Evolutionary conservation across 305 asterid genomes (phyloP), one percentile per base, ranked within the genome.

Genomic region (Fraxinus platypoda): DNA sequence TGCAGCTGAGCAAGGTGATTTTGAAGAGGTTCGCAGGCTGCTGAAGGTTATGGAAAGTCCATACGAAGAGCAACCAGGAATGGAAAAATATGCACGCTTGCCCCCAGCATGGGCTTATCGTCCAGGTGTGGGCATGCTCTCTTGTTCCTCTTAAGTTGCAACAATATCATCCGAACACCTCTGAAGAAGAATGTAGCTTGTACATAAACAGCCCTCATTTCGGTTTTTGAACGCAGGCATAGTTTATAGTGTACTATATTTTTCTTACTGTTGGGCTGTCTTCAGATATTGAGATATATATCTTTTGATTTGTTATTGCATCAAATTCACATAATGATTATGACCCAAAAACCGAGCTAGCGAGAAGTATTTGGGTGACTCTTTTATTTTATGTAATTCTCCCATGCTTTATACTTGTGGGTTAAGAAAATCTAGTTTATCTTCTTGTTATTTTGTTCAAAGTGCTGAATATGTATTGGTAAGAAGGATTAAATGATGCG

Each of bases 101-200:
- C 98, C 99, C 75, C 98, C 99, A 0, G 99, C 98, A 11, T 96
- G 99, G 99, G 99, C 99, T 30, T 92, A 92, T 84, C 98, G 98
- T 54, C 99, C 98, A 1, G 98, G 99, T 5, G 99, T 96, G 38
- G 84, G 98, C 91, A 96, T 96, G 99, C 98, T 96, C 80, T 96
- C 99, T 76, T 96, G 99, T 88, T 96, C 99, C 62, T 96, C 99
- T 26, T 93, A 84, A 92, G 88, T 64, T 82, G 79, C 83, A 83
- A 31, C 54, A 26, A 33, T 62, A 75, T n/a, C 23, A 5, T 13
- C 23, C 8, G 7, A 31, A 30, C 21, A 15, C 38, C 35, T 1
- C 37, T 28, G 38, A 30, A 30, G 75, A 30, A 71, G 21, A 17
- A 30, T 15, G 25, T 31, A 71, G 75, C 35, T 71, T 71, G 75